Evolutionary conservation across 345 rosid genomes (phyloP), one percentile per base, ranked within the genome.

Genomic region (Linum usitatissimum): DNA sequence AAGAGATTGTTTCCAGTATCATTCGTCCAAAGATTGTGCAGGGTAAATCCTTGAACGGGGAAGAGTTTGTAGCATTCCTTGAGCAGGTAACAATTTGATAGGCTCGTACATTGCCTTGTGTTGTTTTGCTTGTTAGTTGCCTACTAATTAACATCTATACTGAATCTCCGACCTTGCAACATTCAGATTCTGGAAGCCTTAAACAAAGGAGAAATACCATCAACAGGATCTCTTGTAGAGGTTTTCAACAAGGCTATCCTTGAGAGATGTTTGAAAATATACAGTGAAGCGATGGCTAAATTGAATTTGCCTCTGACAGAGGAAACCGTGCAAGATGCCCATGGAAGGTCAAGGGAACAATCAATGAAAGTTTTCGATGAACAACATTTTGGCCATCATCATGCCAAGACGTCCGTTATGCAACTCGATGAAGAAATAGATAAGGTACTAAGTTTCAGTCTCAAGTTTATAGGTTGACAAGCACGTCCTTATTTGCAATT

Each of bases 161-260:
- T 9, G 13, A 45, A 3, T 15, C 51, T 45, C 38, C 38, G 63
- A 12, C 57, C 53, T 73, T 23, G 59, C 45, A 57, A 62, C 66
- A 75, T 79, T 65, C 85, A 94, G 99, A 94, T 94, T 68, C 85
- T 94, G 48, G 96, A 90, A 71, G 99, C 99, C 36, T 75, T 94
- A 74, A 94, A 94, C 71, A 94, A 94, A 75, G 99, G 99, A 64
- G 97, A 94, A 78, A 94, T 94, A 71, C 99, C 99, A 73, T 83
- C 99, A 55, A 94, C 99, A 21, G 99, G 99, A 66, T 94, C 97
- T 64, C 83, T 94, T 30, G 99, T 94, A 71, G 97, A 94, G 86
- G 80, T 90, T 72, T 94, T 94, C 76, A 94, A 94, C 64, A 94
- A 88, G 78, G 95, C 75, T 66, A 94, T 94, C 64, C 83, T 94